Evolutionary conservation across 2,329 filamentous ascomycete species (phyloP).

Genomic region (Tolypocladium pustulatum): DNA sequence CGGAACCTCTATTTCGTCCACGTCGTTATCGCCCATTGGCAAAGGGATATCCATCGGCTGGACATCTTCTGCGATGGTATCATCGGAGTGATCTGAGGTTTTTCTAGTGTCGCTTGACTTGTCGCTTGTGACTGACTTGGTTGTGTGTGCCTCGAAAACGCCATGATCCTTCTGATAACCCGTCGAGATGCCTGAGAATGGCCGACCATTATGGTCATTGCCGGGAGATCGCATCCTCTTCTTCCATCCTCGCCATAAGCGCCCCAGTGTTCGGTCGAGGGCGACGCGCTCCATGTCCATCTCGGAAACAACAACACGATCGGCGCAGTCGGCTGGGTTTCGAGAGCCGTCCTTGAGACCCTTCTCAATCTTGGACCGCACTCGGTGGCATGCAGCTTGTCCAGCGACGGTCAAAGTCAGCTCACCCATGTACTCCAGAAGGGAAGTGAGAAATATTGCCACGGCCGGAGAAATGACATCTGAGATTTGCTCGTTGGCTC

Average conservation of each 20-base stretch:
- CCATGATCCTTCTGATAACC: conserved; percentile 21
- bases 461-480: conserved; percentile 78
- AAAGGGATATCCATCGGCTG: conserved; percentile 47
- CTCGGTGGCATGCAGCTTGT: conserved; percentile 67
- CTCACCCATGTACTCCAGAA: conserved; percentile 89
- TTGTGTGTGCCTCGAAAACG: conserved; percentile 24
- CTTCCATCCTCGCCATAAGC: conserved; percentile 92
- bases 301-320: conserved; percentile 76
- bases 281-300: conserved; percentile 88
- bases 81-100: conserved; percentile 8
- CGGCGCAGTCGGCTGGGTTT: conserved; percentile 37
- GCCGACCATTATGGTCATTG: conserved; percentile 34
- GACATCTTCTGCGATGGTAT: conserved; percentile 14
- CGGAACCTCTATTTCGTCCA: conserved; percentile 73
- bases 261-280: conserved; percentile 75
- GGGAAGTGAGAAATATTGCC: conserved; percentile 90
- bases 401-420: conserved; percentile 80
- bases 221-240: conserved; percentile 60
- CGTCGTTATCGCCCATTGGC: conserved; percentile 54
- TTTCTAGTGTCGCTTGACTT: conserved; percentile 1
- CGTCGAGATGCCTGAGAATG: conserved; percentile 37
- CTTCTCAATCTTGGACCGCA: conserved; percentile 47
- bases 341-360: conserved; percentile 42
- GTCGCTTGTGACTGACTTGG: conserved; percentile 7
- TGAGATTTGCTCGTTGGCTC: conserved; percentile 45